These are phyloP conservation scores for Chytriomyces sp. DNA, from an alignment of 192 early-diverging fungal species.

Conservation along the genomic window DNA sequence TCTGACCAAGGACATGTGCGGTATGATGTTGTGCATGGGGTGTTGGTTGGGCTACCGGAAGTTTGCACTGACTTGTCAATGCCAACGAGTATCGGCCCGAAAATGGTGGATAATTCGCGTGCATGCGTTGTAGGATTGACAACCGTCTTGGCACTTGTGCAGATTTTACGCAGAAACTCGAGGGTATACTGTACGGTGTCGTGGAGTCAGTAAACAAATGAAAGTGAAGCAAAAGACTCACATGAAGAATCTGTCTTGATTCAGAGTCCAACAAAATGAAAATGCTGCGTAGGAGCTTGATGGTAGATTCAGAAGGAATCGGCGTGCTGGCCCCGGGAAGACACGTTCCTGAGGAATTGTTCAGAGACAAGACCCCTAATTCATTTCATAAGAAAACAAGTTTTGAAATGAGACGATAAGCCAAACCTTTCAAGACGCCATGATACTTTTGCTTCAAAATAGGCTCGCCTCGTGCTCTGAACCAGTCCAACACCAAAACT, in stretches of 20 bases:
- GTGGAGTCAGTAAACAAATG: neutral
- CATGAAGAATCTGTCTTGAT: constrained; percentile 20
- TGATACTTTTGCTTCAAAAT: constrained; percentile 18
- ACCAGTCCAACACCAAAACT: neutral
- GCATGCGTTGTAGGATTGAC: neutral
- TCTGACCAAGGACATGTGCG: constrained; percentile 7
- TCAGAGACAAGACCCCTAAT: constrained; percentile 16
- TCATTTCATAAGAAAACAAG: neutral
- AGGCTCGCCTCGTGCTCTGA: neutral
- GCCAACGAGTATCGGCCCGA: constrained; percentile 15
- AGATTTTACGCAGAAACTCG: constrained; percentile 26
- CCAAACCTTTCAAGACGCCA: constrained; percentile 20
- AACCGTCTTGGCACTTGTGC: neutral
- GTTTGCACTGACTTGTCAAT: neutral
- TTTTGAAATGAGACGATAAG: neutral
- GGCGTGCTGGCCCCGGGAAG: constrained; percentile 20
- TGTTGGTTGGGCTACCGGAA: neutral
- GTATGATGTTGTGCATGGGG: neutral
- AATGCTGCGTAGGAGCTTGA: constrained; percentile 12
- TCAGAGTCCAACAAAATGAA: constrained; percentile 18
- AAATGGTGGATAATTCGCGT: constrained; percentile 12
- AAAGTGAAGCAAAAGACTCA: neutral
- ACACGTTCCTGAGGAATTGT: constrained; percentile 1
- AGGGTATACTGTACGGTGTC: constrained; percentile 12
- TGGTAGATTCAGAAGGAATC: constrained; percentile 16